phyloP scores from a whole-genome alignment of 495 filamentous ascomycete species.

The Podospora anserina region DNA sequence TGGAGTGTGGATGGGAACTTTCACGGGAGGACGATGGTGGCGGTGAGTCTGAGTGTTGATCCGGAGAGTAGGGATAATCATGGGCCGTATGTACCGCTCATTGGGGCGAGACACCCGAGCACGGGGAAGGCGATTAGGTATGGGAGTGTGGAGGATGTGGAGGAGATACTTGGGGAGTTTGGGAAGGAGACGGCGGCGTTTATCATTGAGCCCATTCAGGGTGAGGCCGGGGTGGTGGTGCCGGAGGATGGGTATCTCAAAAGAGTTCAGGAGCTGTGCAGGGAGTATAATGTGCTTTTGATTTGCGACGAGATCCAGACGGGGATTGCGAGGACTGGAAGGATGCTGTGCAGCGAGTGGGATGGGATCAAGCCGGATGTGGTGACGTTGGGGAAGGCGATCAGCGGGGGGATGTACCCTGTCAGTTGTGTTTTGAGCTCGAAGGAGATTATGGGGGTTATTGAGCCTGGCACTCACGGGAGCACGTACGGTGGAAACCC shows the following conservation, averaged over 20 bases:
- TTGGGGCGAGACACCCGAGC: conserved; percentile 73
- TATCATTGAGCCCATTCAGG: conserved; percentile 96
- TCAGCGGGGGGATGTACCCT: conserved; percentile 97
- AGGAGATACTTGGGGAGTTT: conserved; percentile 73
- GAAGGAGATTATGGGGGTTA: conserved; percentile 92
- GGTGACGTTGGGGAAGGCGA: conserved; percentile 92
- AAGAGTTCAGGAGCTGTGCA: conserved; percentile 80
- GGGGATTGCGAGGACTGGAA: conserved; percentile 88
- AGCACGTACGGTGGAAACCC: conserved; percentile 98
- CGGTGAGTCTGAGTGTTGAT: conserved; percentile 91
- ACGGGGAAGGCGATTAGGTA: conserved; percentile 78
- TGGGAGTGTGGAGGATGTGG: conserved; percentile 78
- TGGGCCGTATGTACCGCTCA: conserved; percentile 86
- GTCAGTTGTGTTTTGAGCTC: conserved; percentile 89
- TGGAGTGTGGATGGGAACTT: conserved; percentile 90
- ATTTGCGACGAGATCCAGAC: conserved; percentile 99
- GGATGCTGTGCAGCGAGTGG: conserved; percentile 92
- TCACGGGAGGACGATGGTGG: conserved; percentile 92
- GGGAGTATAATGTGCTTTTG: conserved; percentile 87
- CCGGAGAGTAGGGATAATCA: conserved; percentile 96
- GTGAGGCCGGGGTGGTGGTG: conserved; percentile 95
- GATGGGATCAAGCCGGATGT: conserved; percentile 92
- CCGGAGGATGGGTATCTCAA: conserved; percentile 85
- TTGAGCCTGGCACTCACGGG: conserved; percentile 95
- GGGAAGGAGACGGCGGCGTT: conserved; percentile 87